Evolutionary conservation across 169 alveolate species (phyloP).

Genomic region (Plasmodium knowlesi): DNA sequence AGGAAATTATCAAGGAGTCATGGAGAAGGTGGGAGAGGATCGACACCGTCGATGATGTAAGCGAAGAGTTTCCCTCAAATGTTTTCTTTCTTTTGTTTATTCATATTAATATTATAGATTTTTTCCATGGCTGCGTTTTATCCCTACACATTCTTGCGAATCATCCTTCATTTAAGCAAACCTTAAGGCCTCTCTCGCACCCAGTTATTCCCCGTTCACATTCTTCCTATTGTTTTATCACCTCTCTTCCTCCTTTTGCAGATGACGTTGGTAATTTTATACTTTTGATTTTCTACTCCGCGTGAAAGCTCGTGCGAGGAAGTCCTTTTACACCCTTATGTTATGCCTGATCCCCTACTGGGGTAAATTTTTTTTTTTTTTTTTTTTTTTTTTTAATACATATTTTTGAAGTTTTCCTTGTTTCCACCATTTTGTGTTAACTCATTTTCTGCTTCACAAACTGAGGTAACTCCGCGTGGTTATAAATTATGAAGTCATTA

Average conservation of each 20-base stretch:
- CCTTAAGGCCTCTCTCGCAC: neutral
- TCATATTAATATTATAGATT: neutral
- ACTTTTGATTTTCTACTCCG: conserved; percentile 21
- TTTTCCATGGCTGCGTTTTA: neutral
- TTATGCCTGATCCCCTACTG: neutral
- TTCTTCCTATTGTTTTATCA: neutral
- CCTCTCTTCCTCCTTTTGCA: neutral
- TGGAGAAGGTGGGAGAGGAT: conserved; percentile 76
- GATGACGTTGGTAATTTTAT: conserved; percentile 75
- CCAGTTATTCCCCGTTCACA: neutral
- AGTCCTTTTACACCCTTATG: neutral
- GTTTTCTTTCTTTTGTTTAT: neutral
- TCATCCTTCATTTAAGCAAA: neutral
- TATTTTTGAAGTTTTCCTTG: conserved; percentile 19
- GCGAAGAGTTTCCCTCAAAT: neutral
- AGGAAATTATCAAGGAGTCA: conserved; percentile 71
- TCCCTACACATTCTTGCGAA: neutral
- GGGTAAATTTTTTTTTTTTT: conserved; percentile 18
- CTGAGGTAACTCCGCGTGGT: neutral
- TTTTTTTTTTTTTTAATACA: conserved; percentile 33
- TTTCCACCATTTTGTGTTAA: conserved; percentile 11
- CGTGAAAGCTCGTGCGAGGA: neutral
- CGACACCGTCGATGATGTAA: conserved; percentile 77
- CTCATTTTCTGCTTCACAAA: conserved; percentile 4
- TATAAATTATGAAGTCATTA: conserved; percentile 19